These are phyloP conservation scores for Elongisporangium anandrum DNA, from an alignment of 352 stramenopile genomes.

Conservation along the genomic window DNA sequence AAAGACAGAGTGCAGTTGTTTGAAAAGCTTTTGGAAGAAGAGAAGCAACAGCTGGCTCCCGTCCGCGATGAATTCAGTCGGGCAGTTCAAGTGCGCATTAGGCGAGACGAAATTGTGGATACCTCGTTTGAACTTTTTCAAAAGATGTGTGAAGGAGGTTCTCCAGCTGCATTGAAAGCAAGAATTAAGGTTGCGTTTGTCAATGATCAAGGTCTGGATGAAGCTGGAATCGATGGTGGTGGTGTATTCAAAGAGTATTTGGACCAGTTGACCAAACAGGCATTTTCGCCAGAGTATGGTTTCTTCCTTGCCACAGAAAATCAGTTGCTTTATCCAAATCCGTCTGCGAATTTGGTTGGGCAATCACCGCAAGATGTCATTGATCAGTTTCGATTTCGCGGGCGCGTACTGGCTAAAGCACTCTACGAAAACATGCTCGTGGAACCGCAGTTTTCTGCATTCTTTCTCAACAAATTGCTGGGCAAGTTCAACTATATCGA, in stretches of 20 bases:
- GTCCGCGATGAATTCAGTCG: conserved; percentile 56
- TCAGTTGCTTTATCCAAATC: conserved; percentile 94
- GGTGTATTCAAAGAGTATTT: conserved; percentile 98
- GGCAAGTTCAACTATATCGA: conserved; percentile 86
- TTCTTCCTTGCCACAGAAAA: conserved; percentile 85
- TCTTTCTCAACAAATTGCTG: conserved; percentile 96
- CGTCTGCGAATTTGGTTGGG: conserved; percentile 70
- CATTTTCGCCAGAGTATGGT: conserved; percentile 82
- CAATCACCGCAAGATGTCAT: conserved; percentile 72
- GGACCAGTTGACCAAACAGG: conserved; percentile 84
- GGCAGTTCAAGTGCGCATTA: conserved; percentile 55
- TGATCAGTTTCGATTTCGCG: conserved; percentile 94
- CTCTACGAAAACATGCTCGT: conserved; percentile 96
- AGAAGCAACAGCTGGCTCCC: conserved; percentile 40
- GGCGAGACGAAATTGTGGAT: conserved; percentile 84
- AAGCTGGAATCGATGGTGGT: conserved; percentile 96
- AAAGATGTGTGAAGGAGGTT: conserved; percentile 39
- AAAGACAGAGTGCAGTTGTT: conserved; percentile 72
- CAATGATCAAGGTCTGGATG: conserved; percentile 92
- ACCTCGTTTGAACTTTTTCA: conserved; percentile 88
- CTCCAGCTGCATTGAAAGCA: conserved; percentile 75
- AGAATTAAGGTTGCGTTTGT: conserved; percentile 90
- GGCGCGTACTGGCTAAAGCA: conserved; percentile 93
- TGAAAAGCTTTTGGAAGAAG: conserved; percentile 60
- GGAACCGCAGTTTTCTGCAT: conserved; percentile 95